phyloP scores from a whole-genome alignment of 2,329 filamentous ascomycete species.

The Phialophora chinensis region DNA sequence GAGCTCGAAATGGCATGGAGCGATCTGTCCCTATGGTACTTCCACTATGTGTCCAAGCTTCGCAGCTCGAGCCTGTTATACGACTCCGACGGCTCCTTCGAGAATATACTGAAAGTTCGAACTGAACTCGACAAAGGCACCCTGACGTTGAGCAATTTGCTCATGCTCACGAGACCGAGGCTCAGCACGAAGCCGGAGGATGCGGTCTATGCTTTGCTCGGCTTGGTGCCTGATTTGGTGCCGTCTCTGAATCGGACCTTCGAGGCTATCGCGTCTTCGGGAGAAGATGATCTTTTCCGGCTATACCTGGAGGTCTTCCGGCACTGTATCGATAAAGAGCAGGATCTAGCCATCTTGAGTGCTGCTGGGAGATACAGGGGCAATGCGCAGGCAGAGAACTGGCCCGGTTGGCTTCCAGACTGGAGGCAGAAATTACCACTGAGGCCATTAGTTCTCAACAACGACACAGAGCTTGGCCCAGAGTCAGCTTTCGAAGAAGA shows the following conservation, averaged over 20 bases:
- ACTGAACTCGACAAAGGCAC: constrained; percentile 30
- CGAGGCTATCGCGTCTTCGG: neutral
- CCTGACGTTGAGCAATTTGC: constrained; percentile 28
- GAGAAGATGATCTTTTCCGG: constrained; percentile 19
- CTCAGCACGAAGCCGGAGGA: constrained; percentile 31
- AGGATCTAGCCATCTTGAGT: constrained; percentile 28
- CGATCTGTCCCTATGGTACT: constrained; percentile 32
- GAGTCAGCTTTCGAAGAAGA: constrained; percentile 29
- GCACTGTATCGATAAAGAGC: constrained; percentile 28
- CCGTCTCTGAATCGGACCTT: constrained; percentile 1
- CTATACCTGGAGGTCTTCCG: constrained; percentile 27
- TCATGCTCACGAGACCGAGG: constrained; percentile 32
- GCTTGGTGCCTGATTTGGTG: constrained; percentile 26
- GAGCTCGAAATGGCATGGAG: constrained; percentile 33
- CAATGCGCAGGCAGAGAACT: constrained; percentile 11
- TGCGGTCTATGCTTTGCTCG: constrained; percentile 29
- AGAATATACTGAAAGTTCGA: constrained; percentile 29
- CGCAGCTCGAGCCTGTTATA: constrained; percentile 30
- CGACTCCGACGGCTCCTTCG: constrained; percentile 31
- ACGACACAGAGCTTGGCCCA: constrained; percentile 19
- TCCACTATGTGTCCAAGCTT: constrained; percentile 33
- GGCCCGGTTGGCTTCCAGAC: constrained; percentile 31
- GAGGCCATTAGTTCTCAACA: constrained; percentile 25
- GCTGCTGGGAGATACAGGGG: constrained; percentile 32
- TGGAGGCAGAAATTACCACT: constrained; percentile 32